Evolutionary conservation across 1,284 basidiomycete species (phyloP).

Genomic region (Pyrrhoderma noxium): DNA sequence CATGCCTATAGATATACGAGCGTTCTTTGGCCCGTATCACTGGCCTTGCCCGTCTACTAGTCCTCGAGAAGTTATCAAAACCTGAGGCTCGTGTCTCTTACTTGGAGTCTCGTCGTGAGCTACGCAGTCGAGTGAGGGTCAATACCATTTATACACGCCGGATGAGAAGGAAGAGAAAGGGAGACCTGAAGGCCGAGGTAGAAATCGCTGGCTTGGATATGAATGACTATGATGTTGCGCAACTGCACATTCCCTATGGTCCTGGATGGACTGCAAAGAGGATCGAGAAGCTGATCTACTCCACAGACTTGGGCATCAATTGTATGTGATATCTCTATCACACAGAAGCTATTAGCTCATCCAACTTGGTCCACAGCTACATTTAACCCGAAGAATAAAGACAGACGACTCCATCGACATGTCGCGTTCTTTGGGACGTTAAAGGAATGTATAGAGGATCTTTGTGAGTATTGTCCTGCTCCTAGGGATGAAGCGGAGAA

Average conservation of each 20-base stretch:
- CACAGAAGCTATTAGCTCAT: neutral
- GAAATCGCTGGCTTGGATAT: slow-evolving; percentile 41
- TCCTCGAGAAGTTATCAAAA: slow-evolving; percentile 45
- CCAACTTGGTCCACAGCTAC: slow-evolving; percentile 35
- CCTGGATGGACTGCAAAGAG: slow-evolving; percentile 51
- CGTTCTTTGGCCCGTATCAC: slow-evolving; percentile 45
- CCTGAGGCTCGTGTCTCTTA: slow-evolving; percentile 37
- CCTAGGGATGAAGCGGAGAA: slow-evolving; percentile 46
- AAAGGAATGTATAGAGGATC: slow-evolving; percentile 48
- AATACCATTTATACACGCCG: slow-evolving; percentile 19
- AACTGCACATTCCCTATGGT: slow-evolving; percentile 55
- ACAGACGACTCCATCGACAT: slow-evolving; percentile 49
- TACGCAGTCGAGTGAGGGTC: slow-evolving; percentile 40
- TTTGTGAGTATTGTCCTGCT: slow-evolving; percentile 50
- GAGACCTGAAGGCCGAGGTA: slow-evolving; percentile 43
- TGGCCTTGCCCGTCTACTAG: slow-evolving; percentile 51
- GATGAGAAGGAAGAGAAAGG: slow-evolving; percentile 30
- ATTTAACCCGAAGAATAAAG: slow-evolving; percentile 55
- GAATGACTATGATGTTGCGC: slow-evolving; percentile 52
- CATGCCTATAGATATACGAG: slow-evolving; percentile 43
- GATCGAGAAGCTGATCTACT: slow-evolving; percentile 52
- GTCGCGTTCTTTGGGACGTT: slow-evolving; percentile 55
- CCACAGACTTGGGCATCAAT: slow-evolving; percentile 53
- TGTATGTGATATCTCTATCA: slow-evolving; percentile 27
- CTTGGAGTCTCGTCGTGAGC: slow-evolving; percentile 36